phyloP scores from a whole-genome alignment of 345 rosid genomes.

The Kandelia obovata region DNA sequence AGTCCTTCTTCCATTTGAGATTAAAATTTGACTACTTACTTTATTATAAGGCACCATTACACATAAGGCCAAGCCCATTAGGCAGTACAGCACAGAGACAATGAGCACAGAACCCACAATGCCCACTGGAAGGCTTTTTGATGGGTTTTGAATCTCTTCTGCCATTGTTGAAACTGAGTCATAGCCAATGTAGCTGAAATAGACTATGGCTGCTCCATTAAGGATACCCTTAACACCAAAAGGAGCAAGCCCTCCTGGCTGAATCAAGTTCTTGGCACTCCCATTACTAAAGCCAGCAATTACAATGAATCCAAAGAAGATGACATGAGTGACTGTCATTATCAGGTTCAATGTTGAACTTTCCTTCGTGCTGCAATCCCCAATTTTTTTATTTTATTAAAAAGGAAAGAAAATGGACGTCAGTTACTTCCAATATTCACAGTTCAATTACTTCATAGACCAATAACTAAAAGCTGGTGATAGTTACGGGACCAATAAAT shows the following conservation, averaged over 20 bases:
- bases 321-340: slow-evolving; percentile 80
- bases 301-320: slow-evolving; percentile 79
- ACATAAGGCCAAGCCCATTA: slow-evolving; percentile 79
- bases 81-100: slow-evolving; percentile 71
- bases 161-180: slow-evolving; percentile 95
- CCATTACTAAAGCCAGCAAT: slow-evolving; percentile 64
- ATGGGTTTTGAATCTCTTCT: slow-evolving; percentile 86
- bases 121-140: slow-evolving; percentile 73
- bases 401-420: background rate
- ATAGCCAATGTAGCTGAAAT: slow-evolving; percentile 89
- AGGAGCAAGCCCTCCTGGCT: slow-evolving; percentile 79
- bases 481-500: background rate
- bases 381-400: too few relatives aligned
- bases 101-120: slow-evolving; percentile 76
- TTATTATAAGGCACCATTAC: slow-evolving; percentile 70
- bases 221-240: slow-evolving; percentile 71
- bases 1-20: background rate
- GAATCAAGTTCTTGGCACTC: slow-evolving; percentile 50
- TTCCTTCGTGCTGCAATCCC: slow-evolving; percentile 77
- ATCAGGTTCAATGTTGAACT: slow-evolving; percentile 74
- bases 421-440: slow-evolving; percentile 32
- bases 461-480: slow-evolving; percentile 1
- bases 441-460: slow-evolving; percentile 6
- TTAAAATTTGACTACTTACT: slow-evolving; percentile 39
- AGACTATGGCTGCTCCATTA: slow-evolving; percentile 81